A percentile compares a stretch with the other conserved stretches of the same genome.
Conservation (phyloP, 768 basidiomycete species). For the Leccinum broughii region DNA sequence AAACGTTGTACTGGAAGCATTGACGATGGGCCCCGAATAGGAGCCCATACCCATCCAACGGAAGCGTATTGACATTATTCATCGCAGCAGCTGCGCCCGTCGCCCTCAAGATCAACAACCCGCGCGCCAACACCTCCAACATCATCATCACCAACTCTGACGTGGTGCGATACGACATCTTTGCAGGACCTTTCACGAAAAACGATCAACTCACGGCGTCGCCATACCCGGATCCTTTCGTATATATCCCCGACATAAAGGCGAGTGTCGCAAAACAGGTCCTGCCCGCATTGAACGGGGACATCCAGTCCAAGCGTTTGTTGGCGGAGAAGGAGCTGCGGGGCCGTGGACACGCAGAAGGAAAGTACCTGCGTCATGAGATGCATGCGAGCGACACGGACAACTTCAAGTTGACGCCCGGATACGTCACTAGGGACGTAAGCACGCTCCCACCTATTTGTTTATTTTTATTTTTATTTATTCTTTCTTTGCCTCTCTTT, state of each 20-base stretch:
- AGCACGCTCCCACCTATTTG: not conserved
- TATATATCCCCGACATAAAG: constrained; percentile 58
- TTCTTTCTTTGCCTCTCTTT: too few species aligned
- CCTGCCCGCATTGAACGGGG: constrained; percentile 51
- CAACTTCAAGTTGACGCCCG: constrained; percentile 38
- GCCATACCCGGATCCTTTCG: constrained; percentile 66
- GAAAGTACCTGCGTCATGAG: not conserved
- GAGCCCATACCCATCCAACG: constrained; percentile 59
- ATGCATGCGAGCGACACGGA: constrained; percentile 36
- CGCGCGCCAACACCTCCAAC: constrained; percentile 56
- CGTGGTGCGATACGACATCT: constrained; percentile 65
- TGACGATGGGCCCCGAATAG: constrained; percentile 32
- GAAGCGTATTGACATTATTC: constrained; percentile 61
- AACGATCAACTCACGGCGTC: constrained; percentile 79
- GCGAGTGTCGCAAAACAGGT: constrained; percentile 52
- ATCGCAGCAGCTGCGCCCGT: constrained; percentile 54
- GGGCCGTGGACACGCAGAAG: not conserved
- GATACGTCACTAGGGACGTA: not conserved
- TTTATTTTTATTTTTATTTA: not conserved
- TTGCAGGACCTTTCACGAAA: constrained; percentile 69
- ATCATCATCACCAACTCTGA: constrained; percentile 67
- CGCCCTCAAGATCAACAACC: constrained; percentile 61
- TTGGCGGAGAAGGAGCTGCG: not conserved
- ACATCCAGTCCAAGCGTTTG: constrained; percentile 15
- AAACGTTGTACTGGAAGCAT: not conserved